Evolutionary conservation across 78 protist species (phyloP), one percentile per base, ranked within the genome.

Genomic region (Dictyostelium intermedium): DNA sequence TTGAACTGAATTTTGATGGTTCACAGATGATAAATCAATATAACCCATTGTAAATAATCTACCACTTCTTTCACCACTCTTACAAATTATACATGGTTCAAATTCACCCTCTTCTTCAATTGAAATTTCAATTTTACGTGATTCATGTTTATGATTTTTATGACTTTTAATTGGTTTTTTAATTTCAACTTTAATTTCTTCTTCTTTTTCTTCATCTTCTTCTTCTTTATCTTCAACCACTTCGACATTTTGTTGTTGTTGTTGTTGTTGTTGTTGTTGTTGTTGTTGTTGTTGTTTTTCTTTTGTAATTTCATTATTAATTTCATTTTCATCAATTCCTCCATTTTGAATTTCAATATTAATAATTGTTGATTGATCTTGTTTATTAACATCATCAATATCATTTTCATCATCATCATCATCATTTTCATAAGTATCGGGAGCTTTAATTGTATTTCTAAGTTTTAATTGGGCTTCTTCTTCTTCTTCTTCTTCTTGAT

Each of bases 81-180:
- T 83, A 70, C 94, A 89, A 80, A 89, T 56, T 69, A 89, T 80
- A 89, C 94, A 89, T 34, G 41, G 77, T 30, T 82, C 86, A 16
- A 82, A 56, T 56, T 50, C 76, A 20, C 35, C 86, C 35, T 16
- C 43, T 34, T 47, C 47, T 56, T 14, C 70, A 32, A 23, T 25
- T 20, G 70, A 35, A 45, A 56, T 16, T 56, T 82, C 66, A 27
- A 34, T 32, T 56, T 56, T 18, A 45, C 60, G 60, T 56, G 63
- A 25, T 5, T 47, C 23, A 5, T n/a, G 86, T 35, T 77, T 69
- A 27, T 32, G 70, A n/a, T 82, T 0, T 45, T 18, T 72, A 20
- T 72, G 43, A 27, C 3, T 0, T 77, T 79, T 79, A 32, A 13
- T 79, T 72, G 45, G 32, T 72, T 72, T 27, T 34, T 27, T 72